phyloP scores from a whole-genome alignment of 2,329 filamentous ascomycete species.

The Westerdykella aurantiaca region DNA sequence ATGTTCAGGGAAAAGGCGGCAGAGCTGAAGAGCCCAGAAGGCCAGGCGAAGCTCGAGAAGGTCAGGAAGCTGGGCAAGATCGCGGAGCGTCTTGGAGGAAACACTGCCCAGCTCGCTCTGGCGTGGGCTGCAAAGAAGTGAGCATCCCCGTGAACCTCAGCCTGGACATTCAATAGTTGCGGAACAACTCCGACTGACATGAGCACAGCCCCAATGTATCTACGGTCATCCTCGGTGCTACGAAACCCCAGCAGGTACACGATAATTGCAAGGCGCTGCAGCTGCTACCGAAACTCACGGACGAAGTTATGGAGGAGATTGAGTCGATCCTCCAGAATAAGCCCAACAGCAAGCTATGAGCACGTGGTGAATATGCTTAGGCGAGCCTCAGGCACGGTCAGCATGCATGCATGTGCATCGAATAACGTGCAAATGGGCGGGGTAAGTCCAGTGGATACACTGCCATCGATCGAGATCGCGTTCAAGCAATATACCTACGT shows the following conservation, averaged over 20 bases:
- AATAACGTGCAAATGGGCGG: not conserved
- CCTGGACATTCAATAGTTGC: not conserved
- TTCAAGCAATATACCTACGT: not conserved
- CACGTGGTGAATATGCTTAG: not conserved
- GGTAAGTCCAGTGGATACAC: not conserved
- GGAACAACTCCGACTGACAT: slow-evolving; percentile 4
- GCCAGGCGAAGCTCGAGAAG: slow-evolving; percentile 52
- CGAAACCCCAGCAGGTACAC: slow-evolving; percentile 45
- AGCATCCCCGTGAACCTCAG: slow-evolving; percentile 3
- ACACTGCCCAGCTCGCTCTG: slow-evolving; percentile 49
- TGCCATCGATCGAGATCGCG: not conserved
- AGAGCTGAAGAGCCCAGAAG: slow-evolving; percentile 45
- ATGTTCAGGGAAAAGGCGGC: slow-evolving; percentile 54
- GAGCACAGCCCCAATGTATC: slow-evolving; percentile 45
- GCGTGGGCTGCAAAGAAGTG: slow-evolving; percentile 55
- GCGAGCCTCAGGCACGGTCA: too few relatives aligned
- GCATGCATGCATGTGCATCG: not conserved
- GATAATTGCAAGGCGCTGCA: slow-evolving; percentile 46
- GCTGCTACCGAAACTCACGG: slow-evolving; percentile 37
- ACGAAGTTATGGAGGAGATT: slow-evolving; percentile 38
- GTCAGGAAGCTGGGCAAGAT: slow-evolving; percentile 51
- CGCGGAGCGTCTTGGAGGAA: slow-evolving; percentile 46
- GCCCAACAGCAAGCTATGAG: slow-evolving; percentile 19
- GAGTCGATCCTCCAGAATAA: slow-evolving; percentile 38
- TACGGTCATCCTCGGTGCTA: slow-evolving; percentile 52